Evolutionary conservation across 176 grass and related monocot species (phyloP).

Genomic region (Rhynchospora breviuscula): DNA sequence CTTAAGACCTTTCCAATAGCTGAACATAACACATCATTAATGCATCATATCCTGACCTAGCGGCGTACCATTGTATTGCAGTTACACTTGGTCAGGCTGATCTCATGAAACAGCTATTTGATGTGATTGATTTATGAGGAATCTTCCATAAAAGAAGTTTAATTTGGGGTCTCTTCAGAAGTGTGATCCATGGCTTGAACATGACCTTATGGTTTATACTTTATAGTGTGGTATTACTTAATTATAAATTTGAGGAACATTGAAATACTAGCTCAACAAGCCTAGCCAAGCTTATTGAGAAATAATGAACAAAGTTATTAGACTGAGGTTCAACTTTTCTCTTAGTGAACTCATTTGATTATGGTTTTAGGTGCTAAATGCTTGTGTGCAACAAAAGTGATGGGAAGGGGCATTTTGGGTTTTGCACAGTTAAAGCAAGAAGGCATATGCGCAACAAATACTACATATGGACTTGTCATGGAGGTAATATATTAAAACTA

Average conservation of each 20-base stretch:
- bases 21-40: too few species aligned
- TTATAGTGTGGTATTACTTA: slow-evolving; percentile 51
- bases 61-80: slow-evolving; percentile 88
- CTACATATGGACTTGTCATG: slow-evolving; percentile 91
- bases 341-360: background rate
- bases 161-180: slow-evolving; percentile 57
- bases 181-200: slow-evolving; percentile 83
- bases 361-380: slow-evolving; percentile 71
- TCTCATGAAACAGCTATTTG: slow-evolving; percentile 91
- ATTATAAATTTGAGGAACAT: background rate
- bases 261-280: background rate
- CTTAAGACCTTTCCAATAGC: too few species aligned
- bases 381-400: slow-evolving; percentile 83
- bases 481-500: slow-evolving; percentile 45
- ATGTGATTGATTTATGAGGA: slow-evolving; percentile 90
- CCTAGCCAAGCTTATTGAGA: background rate
- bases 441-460: slow-evolving; percentile 68
- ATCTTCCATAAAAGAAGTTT: slow-evolving; percentile 63
- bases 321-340: background rate
- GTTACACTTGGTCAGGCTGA: slow-evolving; percentile 84
- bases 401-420: slow-evolving; percentile 99
- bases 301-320: background rate
- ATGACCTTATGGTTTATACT: slow-evolving; percentile 84
- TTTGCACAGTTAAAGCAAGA: slow-evolving; percentile 85
- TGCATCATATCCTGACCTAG: slow-evolving; percentile 84